phyloP scores from a whole-genome alignment of 2,329 filamentous ascomycete genomes.

The Calonectria pseudoreteaudii region DNA sequence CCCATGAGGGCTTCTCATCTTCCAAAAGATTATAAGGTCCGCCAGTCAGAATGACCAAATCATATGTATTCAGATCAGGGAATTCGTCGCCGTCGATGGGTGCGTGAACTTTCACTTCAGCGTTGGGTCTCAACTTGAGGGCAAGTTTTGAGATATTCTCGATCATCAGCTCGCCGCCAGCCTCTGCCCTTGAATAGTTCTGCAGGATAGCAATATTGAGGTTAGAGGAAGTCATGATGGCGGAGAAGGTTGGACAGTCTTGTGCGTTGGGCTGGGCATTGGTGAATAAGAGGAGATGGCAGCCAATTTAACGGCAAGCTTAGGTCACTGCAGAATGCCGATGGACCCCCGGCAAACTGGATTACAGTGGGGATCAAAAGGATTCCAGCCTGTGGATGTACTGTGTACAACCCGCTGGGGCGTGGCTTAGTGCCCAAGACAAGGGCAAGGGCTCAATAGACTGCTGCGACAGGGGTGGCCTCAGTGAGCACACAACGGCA shows the following conservation, averaged over 20 bases:
- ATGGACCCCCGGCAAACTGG: neutral
- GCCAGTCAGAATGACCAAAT: neutral
- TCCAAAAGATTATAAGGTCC: neutral
- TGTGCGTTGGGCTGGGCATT: neutral
- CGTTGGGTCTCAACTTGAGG: neutral
- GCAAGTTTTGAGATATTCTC: neutral
- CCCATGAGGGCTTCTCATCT: neutral
- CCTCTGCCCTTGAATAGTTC: neutral
- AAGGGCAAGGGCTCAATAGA: neutral
- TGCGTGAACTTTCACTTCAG: neutral
- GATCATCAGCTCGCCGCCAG: neutral
- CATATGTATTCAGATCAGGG: neutral
- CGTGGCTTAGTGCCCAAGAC: neutral
- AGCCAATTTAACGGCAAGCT: neutral
- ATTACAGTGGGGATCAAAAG: neutral
- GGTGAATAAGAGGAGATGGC: neutral
- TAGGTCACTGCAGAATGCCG: neutral
- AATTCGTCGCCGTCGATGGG: neutral
- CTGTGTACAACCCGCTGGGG: neutral
- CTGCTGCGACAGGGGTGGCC: neutral
- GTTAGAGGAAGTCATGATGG: neutral
- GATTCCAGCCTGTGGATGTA: neutral
- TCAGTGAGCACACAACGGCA: neutral
- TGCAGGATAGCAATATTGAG: neutral
- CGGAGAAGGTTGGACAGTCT: neutral